Evolutionary conservation across 2,329 filamentous ascomycete species (phyloP), one percentile per base, ranked within the genome.

Genomic region (Cladorrhinum sp.): DNA sequence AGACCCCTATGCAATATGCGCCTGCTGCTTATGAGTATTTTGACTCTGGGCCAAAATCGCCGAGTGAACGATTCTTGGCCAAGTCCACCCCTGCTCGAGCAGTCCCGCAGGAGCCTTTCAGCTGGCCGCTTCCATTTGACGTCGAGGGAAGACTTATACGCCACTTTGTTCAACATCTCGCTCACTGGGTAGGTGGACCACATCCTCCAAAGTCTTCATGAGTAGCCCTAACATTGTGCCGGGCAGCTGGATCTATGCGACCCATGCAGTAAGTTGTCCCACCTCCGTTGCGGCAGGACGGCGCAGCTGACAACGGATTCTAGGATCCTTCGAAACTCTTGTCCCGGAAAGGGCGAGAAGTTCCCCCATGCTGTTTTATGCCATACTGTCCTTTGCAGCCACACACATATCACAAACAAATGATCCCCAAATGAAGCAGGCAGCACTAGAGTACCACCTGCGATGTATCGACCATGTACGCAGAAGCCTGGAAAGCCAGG

Each of bases 311-410:
- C 20, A 18, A 7, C 12, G 2, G 0, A 4, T 9, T n/a, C 4
- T n/a, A 65, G 64, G 69, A 18, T 81, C 83, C 61, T 86, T 87
- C 64, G 78, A 81, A 58, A 74, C 77, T 0, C 73, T 81, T 5
- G 82, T 86, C 0, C 84, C 84, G 0, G 76, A 80, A 57, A 74
- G 80, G 20, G 81, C 84, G 3, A 76, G 76, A 12, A 76, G 72
- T 1, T 83, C 78, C 56, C 79, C 79, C 0, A 78, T 81, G 2
- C 74, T 86, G 3, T 73, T 84, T 12, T 83, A 85, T 58, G 82
- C 83, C 22, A 83, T 85, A 24, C 77, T 84, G 48, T 83, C 83
- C 1, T 74, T 85, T 3, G 79, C 83, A 0, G 80, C 82, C 2
- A 75, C 82, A 38, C 83, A 85, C 66, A 70, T 85, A 38, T 81